Base-by-base conservation (phyloP, 768 basidiomycete genomes). In the Leccinum truebloodii region DNA sequence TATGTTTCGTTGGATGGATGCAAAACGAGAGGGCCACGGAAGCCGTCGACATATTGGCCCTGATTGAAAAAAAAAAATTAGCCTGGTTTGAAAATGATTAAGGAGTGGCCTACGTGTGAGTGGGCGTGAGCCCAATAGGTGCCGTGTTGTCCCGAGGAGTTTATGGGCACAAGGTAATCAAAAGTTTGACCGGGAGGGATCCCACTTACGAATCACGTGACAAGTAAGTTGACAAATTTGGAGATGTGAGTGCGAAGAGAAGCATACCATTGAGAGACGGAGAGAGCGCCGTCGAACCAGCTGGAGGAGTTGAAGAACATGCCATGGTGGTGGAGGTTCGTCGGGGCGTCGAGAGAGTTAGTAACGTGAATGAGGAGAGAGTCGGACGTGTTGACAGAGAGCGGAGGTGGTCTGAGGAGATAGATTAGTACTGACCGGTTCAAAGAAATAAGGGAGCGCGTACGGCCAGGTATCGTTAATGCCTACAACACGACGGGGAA, bases 381-480 rank as follows among this genome's bases (percentile, higher is more conserved):
- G 73, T 98, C 94, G 20, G 80, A 81, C 6, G 84, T 81, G 62
- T 80, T 82, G 12, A 94, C 84, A 26, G 87, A 83, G 60, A 97
- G 77, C 0, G 92, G 87, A 1, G 95, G 95, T 2, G 92, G 94
- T 28, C 92, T 95, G 59, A 60, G 53, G 55, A 14, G n/a, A 12
- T 30, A 54, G 48, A 13, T 50, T 2, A 34, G 49, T 16, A 12
- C 13, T 28, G 1, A 2, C 3, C 14, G 35, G 12, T 3, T 30
- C 20, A n/a, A 0, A 0, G 24, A 28, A 41, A 10, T 20, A 8
- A 20, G 44, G 24, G 16, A 55, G 54, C 20, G 80, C 93, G 72
- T 73, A 95, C 89, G 95, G 95, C 96, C 95, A 98, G 6, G 91
- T 89, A 20, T 86, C 85, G 70, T 98, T 98, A 54, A 97, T 86